A percentile compares a stretch with the other conserved stretches of the same genome.
Conservation (phyloP, 176 grass and related monocot genomes). For the Zoysia japonica region DNA sequence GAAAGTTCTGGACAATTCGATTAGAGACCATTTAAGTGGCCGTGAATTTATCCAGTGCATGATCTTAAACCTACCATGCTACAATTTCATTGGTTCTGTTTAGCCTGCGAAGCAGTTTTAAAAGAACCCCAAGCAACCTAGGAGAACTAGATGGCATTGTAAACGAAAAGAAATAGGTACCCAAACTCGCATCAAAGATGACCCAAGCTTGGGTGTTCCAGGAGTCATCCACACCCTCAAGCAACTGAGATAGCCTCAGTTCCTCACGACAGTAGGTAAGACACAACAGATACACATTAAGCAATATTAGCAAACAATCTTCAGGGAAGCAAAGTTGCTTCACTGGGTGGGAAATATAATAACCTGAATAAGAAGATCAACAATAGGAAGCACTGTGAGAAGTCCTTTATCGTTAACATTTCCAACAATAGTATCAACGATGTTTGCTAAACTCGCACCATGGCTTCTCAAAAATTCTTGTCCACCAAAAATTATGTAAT, state of each 20-base stretch:
- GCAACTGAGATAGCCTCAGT: background rate
- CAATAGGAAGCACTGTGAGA: constrained; percentile 64
- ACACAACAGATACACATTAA: constrained; percentile 23
- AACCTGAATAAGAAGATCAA: constrained; percentile 98
- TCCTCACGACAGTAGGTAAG: background rate
- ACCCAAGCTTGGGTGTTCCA: background rate
- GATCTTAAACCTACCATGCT: background rate
- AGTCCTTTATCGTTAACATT: constrained; percentile 96
- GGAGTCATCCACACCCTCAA: background rate
- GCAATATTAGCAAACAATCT: constrained; percentile 24
- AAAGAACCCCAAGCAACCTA: background rate
- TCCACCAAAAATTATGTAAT: constrained; percentile 89
- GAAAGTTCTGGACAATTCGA: background rate
- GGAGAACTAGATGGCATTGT: background rate
- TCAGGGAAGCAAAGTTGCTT: constrained; percentile 19
- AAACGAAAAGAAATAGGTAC: background rate
- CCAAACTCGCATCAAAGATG: background rate
- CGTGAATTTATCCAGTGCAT: constrained; percentile 24
- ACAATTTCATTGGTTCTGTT: constrained; percentile 12
- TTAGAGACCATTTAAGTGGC: constrained; percentile 1
- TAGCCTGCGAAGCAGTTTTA: background rate
- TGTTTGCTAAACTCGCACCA: constrained; percentile 64
- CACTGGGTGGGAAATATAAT: constrained; percentile 20
- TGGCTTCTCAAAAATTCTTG: constrained; percentile 90
- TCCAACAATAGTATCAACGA: constrained; percentile 79